These are phyloP conservation scores for apple (Malus domestica) DNA, from an alignment of 306 rosid genomes.

Conservation along the genomic window DNA sequence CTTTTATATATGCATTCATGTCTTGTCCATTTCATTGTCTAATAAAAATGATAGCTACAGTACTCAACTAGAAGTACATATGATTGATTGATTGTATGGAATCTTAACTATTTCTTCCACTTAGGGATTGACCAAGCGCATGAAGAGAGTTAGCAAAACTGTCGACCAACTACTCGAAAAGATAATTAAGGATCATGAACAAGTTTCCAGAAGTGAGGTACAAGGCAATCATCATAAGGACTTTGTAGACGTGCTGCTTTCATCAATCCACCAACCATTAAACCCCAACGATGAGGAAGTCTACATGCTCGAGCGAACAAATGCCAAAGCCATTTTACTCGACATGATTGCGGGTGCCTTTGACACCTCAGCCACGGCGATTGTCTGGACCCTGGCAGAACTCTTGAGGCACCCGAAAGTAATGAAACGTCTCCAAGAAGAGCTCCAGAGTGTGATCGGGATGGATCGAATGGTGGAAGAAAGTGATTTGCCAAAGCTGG, in stretches of 20 bases:
- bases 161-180: constrained; percentile 18
- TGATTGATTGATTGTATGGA: too few relatives aligned
- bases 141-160: background rate
- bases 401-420: constrained; percentile 34
- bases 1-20: too few relatives aligned
- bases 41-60: too few relatives aligned
- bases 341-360: constrained; percentile 24
- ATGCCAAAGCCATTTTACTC: constrained; percentile 28
- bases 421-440: constrained; percentile 36
- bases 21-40: too few relatives aligned
- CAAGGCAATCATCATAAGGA: background rate
- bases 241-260: constrained; percentile 23
- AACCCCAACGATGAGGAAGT: background rate
- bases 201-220: background rate
- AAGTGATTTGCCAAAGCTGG: constrained; percentile 17
- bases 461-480: constrained; percentile 30
- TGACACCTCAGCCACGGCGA: background rate
- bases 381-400: constrained; percentile 39
- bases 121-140: constrained; percentile 22
- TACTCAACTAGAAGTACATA: too few relatives aligned
- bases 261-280: constrained; percentile 11
- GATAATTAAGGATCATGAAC: constrained; percentile 21
- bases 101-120: too few relatives aligned
- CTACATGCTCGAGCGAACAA: constrained; percentile 2
- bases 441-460: constrained; percentile 26